These are phyloP conservation scores for Dictyostelium firmibasis DNA, from an alignment of 78 protist species.

Conservation along the genomic window DNA sequence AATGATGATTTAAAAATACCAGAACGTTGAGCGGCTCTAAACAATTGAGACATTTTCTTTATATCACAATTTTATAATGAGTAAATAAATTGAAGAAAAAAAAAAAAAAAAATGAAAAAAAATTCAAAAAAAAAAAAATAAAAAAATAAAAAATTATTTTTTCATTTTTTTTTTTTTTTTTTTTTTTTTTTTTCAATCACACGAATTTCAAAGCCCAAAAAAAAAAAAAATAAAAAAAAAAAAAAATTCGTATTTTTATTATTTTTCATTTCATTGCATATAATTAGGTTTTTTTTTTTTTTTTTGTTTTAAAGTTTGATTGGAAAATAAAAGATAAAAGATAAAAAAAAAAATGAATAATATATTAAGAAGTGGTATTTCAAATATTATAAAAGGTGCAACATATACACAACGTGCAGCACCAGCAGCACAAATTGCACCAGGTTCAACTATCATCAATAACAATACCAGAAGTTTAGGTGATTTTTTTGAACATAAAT, in stretches of 20 bases:
- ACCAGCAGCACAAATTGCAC: background rate
- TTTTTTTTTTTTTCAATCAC: background rate
- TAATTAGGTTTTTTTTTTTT: background rate
- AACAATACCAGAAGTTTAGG: slow-evolving; percentile 4
- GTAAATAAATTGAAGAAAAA: background rate
- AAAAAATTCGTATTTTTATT: background rate
- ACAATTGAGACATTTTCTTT: background rate
- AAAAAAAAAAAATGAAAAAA: no score
- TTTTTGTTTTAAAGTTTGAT: background rate
- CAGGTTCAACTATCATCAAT: background rate
- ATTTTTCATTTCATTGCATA: background rate
- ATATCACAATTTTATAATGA: background rate
- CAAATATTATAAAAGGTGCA: background rate
- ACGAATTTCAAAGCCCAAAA: background rate
- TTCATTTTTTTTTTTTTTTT: background rate
- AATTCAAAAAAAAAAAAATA: background rate
- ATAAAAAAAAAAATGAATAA: background rate
- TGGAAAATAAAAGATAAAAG: background rate
- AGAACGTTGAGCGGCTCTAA: background rate
- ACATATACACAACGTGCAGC: background rate
- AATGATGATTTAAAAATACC: background rate
- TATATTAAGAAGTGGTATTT: background rate
- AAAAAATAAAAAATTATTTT: background rate
- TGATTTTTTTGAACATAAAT: slow-evolving; percentile 64
- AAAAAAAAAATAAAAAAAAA: background rate